Base-by-base conservation (phyloP, 2,329 filamentous ascomycete genomes). In the Shiraia sp. region DNA sequence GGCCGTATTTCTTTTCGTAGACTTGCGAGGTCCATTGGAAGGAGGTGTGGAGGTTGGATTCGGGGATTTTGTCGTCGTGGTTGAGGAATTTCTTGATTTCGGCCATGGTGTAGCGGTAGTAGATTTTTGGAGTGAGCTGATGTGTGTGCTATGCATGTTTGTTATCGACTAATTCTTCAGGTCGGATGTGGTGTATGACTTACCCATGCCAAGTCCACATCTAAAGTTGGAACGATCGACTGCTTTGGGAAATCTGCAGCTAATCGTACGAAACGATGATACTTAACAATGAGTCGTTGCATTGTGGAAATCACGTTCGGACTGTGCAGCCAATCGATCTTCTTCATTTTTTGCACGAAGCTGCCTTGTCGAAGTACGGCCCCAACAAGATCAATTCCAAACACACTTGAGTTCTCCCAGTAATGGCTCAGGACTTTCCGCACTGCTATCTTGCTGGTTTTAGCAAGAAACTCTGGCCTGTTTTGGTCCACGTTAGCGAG, bases 41-140 rank as follows among this genome's bases (percentile, higher is more conserved):
- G 4, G 77, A 75, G 1, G 75, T 72, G 31, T 80, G 80, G 6
- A 95, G 77, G 34, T 75, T 77, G 10, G 72, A 72, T 57, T 90
- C 85, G 34, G 85, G 82, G 15, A 95, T 82, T 69, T 92, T 92
- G 73, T 95, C 90, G 65, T 93, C 86, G 59, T 95, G 89, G 60
- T 91, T 83, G 53, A 92, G 79, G 59, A 90, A 88, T 34, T 77
- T 80, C 1, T 58, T 59, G 5, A 76, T 77, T 15, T 65, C 63
- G 0, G 36, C 40, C 1, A 76, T 61, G 1, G 80, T 85, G 61
- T 79, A 85, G 2, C 62, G 45, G 55, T 81, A 85, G 69, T 93
- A 93, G 3, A 72, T 59, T 2, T 63, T 57, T 0, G 88, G 85
- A 7, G 73, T 79, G 3, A 92, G 79, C 62, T 92, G 86, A 57